Base-by-base conservation (phyloP, 2,329 filamentous ascomycete species). In the Zymoseptoria passerinii region DNA sequence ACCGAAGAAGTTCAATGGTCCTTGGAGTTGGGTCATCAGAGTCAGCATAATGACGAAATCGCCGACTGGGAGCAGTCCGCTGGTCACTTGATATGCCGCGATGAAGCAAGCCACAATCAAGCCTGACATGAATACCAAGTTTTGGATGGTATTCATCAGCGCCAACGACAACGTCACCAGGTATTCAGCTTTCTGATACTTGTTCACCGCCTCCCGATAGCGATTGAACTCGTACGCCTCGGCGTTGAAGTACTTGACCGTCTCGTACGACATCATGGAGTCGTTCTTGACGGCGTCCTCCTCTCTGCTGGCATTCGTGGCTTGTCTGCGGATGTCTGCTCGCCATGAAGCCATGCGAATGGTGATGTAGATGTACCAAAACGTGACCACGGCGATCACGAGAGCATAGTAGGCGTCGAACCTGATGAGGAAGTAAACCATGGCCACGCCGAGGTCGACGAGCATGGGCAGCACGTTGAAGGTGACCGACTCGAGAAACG, bases 221-320 rank as follows among this genome's bases (percentile, higher is more conserved):
- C 81, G 75, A 54, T 79, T 75, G 49, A 83, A 83, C 66, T 86
- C 83, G 60, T 81, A 80, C 1, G 73, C 73, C 61, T 85, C 80
- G 18, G 83, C 83, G 62, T 83, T 84, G 72, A 85, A 85, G 67
- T 85, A 83, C 63, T 85, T 84, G 50, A 86, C 83, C 1, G 83
- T 85, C 76, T 99, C 94, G 73, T 97, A 99, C n/a, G 91, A 95
- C 62, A 94, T 91, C 78, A 99, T 94, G 0, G 94, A 97, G 73
- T 99, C 94, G 71, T 96, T 97, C 81, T 97, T 97, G 66, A 97
- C 91, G 6, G 94, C 94, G 74, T 96, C 92, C 75, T 96, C 91
- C 75, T 96, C 91, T 63, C 94, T 83, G 66, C 94, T 91, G 13
- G 91, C 90, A 71, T 96, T 97, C 54, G 92, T 92, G 88, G 96